phyloP scores from a whole-genome alignment of 805 yeast species.

The Candida railenensis region DNA sequence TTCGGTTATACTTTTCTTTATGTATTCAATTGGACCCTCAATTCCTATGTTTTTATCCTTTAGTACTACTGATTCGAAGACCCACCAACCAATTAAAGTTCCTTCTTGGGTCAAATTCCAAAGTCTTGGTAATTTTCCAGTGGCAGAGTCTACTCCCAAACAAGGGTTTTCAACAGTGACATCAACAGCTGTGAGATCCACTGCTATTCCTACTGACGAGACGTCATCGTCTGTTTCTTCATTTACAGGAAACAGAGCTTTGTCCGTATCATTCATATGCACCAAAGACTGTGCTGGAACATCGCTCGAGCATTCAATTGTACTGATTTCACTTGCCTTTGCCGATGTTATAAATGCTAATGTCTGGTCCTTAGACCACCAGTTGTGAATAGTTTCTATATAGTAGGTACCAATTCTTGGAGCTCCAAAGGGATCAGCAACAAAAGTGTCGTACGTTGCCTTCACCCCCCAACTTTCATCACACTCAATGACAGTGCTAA shows the following conservation, averaged over 20 bases:
- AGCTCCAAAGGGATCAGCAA: constrained; percentile 53
- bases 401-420: constrained; percentile 50
- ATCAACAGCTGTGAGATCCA: constrained; percentile 53
- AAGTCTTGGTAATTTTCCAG: constrained; percentile 60
- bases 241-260: constrained; percentile 73
- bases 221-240: constrained; percentile 66
- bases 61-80: constrained; percentile 56
- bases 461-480: constrained; percentile 10
- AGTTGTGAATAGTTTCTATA: constrained; percentile 32
- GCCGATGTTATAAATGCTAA: constrained; percentile 55
- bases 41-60: constrained; percentile 30
- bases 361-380: constrained; percentile 43
- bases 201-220: constrained; percentile 65
- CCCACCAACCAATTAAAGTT: constrained; percentile 58
- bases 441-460: constrained; percentile 33
- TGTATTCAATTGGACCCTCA: constrained; percentile 5
- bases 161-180: constrained; percentile 50
- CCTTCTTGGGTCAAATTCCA: constrained; percentile 67
- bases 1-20: neutral
- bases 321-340: constrained; percentile 60
- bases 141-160: constrained; percentile 54
- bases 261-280: constrained; percentile 64
- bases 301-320: constrained; percentile 17
- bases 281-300: constrained; percentile 22
- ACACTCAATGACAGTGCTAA: constrained; percentile 12